Evolutionary conservation across 495 filamentous ascomycete genomes (phyloP), one percentile per base, ranked within the genome.

Genomic region (Penicillium verhagenii): DNA sequence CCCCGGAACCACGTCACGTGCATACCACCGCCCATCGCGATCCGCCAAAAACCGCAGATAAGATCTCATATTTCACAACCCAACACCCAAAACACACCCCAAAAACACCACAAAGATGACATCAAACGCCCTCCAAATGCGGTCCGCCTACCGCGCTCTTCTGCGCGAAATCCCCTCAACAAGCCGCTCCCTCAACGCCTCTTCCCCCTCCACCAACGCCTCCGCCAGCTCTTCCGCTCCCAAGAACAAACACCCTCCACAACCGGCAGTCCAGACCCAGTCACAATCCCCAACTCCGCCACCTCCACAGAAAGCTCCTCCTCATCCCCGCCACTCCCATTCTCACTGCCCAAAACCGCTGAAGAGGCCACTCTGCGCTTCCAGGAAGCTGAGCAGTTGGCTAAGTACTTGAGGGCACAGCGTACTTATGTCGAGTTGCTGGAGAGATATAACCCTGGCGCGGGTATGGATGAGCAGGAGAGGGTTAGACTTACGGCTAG

Each of bases 361-460:
- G 65, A 65, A 35, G 63, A 60, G 39, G 47, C 20, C 7, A 18
- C 51, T 19, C 50, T 53, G 44, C 69, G 71, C 25, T 59, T 83
- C 42, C 80, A 85, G 31, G 79, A 87, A 56, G 88, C 82, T 1
- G 83, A 89, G 52, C 91, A 98, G 71, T 80, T 89, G 53, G 71
- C 91, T 25, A 81, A 84, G 50, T 97, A 96, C 67, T 77, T 90
- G 3, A 81, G 82, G 47, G 89, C 93, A 31, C 94, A 98, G 72
- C 76, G 92, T 16, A 81, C 81, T 69, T 96, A 97, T 63, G 79
- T 81, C 6, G 84, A 81, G 37, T 70, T 97, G 31, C 56, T 97
- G 21, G 93, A 96, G 67, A 79, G 91, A 61, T 98, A 97, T 72
- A 98, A 97, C 67, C 92, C 92, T 6, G 90, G 91, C 6, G 87